Evolutionary conservation across 345 rosid genomes (phyloP).

Genomic region (Eucalyptus cladocalyx): DNA sequence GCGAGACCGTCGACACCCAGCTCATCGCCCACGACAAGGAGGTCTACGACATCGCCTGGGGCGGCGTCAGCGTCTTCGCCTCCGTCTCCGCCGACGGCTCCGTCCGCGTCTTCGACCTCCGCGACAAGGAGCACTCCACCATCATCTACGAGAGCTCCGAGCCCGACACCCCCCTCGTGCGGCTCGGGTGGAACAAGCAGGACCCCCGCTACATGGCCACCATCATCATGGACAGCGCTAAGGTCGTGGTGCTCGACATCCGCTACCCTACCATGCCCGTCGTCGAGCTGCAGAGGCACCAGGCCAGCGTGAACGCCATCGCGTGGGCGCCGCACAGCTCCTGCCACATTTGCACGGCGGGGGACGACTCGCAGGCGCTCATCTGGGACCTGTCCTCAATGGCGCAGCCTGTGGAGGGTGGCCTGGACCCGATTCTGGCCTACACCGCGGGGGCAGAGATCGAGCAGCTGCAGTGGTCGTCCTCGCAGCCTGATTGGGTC

Average conservation of each 20-base stretch:
- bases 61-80: slow-evolving; percentile 89
- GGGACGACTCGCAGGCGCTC: slow-evolving; percentile 93
- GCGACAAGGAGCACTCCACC: slow-evolving; percentile 90
- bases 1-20: slow-evolving; percentile 88
- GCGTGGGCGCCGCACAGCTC: slow-evolving; percentile 99
- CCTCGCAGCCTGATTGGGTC: slow-evolving; percentile 99
- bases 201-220: slow-evolving; percentile 98
- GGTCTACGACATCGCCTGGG: slow-evolving; percentile 97
- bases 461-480: slow-evolving; percentile 96
- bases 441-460: slow-evolving; percentile 96
- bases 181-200: slow-evolving; percentile 98
- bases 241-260: slow-evolving; percentile 88
- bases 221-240: slow-evolving; percentile 86
- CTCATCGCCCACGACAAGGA: slow-evolving; percentile 95
- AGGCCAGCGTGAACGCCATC: slow-evolving; percentile 77
- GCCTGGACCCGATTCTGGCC: slow-evolving; percentile 88
- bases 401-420: slow-evolving; percentile 96
- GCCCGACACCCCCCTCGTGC: slow-evolving; percentile 84
- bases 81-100: slow-evolving; percentile 94
- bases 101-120: slow-evolving; percentile 74
- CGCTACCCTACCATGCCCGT: slow-evolving; percentile 91
- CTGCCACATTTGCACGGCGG: slow-evolving; percentile 93
- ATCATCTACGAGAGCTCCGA: slow-evolving; percentile 89
- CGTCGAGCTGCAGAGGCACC: slow-evolving; percentile 90
- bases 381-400: slow-evolving; percentile 94